These are phyloP conservation scores for Podospora australis DNA, from an alignment of 495 filamentous ascomycete species.

Conservation along the genomic window DNA sequence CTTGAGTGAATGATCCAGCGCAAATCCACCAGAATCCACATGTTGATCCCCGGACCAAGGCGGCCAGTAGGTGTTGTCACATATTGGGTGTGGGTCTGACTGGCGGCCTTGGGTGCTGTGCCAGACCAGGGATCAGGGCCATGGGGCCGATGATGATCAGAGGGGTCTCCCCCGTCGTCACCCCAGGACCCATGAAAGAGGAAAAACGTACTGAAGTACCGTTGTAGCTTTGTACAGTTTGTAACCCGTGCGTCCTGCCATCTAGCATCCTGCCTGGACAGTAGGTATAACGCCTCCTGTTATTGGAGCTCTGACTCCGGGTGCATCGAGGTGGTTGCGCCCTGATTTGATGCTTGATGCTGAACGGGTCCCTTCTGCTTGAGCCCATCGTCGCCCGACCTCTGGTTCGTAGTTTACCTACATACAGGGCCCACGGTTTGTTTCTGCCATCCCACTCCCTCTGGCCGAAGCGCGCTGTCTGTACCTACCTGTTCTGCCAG, in stretches of 20 bases:
- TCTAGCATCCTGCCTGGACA: too few species aligned
- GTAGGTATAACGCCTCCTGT: constrained; percentile 41
- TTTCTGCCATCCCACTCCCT: constrained; percentile 5
- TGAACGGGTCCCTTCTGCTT: constrained; percentile 12
- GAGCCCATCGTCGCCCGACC: constrained; percentile 14
- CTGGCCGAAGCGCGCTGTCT: constrained; percentile 7
- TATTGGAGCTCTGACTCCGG: constrained; percentile 37
- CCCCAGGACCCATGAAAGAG: constrained; percentile 19
- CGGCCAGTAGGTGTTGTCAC: constrained; percentile 35
- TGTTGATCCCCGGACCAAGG: constrained; percentile 41
- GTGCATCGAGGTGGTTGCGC: constrained; percentile 29
- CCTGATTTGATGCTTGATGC: constrained; percentile 26
- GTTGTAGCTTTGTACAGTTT: constrained; percentile 14
- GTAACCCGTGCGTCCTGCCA: constrained; percentile 12
- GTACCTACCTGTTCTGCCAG: constrained; percentile 7
- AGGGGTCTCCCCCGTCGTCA: constrained; percentile 34
- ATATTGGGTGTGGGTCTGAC: constrained; percentile 44
- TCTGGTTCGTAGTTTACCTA: constrained; percentile 1
- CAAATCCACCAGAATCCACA: constrained; percentile 32
- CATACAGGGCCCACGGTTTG: constrained; percentile 10
- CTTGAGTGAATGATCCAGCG: constrained; percentile 40
- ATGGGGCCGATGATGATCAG: constrained; percentile 39
- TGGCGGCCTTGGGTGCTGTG: constrained; percentile 32
- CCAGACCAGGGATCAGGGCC: constrained; percentile 42
- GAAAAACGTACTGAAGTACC: neutral